These are phyloP conservation scores for Fraxinus sp. DNA, from an alignment of 305 asterid genomes.

Conservation along the genomic window DNA sequence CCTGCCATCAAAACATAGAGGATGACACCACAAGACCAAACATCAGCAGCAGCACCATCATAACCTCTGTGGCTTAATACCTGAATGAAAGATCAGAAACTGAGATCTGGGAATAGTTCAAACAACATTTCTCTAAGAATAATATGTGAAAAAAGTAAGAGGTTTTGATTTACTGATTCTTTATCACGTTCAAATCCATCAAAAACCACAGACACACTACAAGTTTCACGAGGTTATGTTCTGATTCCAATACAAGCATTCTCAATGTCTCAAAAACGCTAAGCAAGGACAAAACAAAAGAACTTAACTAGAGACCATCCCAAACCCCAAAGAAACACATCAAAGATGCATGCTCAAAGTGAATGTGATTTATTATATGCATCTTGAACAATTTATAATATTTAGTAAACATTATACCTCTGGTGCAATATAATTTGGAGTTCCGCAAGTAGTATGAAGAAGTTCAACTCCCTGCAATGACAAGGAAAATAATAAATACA, in stretches of 20 bases:
- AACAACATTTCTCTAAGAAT: constrained; percentile 15
- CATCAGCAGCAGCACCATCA: constrained; percentile 97
- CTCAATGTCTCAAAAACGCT: not conserved
- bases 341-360: constrained; percentile 18
- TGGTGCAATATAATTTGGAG: constrained; percentile 97
- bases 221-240: not conserved
- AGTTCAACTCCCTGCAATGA: constrained; percentile 78
- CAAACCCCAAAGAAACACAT: not conserved
- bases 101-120: constrained; percentile 12
- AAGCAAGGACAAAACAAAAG: not conserved
- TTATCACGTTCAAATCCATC: constrained; percentile 16
- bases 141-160: constrained; percentile 7
- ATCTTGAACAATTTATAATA: constrained; percentile 19
- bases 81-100: constrained; percentile 37
- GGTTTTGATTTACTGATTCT: constrained; percentile 15
- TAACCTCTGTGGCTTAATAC: constrained; percentile 77
- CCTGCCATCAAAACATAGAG: constrained; percentile 89
- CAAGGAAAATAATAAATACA: constrained; percentile 6
- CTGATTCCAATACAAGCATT: not conserved
- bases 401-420: constrained; percentile 53
- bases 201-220: constrained; percentile 7
- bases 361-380: not conserved
- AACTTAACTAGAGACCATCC: constrained; percentile 7
- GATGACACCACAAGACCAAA: constrained; percentile 97
- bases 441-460: constrained; percentile 96